These are phyloP conservation scores for Huntiella decipiens DNA, from an alignment of 2,329 filamentous ascomycete genomes.

Conservation along the genomic window DNA sequence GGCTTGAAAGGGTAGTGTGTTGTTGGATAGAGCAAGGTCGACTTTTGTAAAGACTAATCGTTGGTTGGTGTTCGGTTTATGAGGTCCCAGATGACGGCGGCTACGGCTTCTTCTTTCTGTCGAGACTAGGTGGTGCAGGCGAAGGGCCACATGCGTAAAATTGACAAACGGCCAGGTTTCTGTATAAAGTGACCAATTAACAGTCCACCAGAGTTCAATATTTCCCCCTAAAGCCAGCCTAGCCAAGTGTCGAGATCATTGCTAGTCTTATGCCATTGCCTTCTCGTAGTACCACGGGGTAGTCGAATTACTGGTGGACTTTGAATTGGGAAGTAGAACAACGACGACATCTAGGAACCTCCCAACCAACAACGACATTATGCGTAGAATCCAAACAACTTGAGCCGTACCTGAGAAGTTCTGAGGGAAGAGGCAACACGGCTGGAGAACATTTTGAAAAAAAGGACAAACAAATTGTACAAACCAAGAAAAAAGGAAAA, in stretches of 20 bases:
- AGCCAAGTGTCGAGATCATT: too few species aligned
- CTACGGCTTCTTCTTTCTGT: constrained; percentile 6
- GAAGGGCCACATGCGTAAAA: not conserved
- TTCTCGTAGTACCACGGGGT: too few species aligned
- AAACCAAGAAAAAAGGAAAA: constrained; percentile 10
- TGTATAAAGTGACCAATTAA: too few species aligned
- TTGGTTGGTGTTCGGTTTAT: constrained; percentile 8
- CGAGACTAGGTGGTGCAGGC: not conserved
- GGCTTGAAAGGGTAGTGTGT: constrained; percentile 11
- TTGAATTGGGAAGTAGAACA: not conserved
- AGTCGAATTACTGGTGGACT: not conserved
- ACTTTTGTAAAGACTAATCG: not conserved
- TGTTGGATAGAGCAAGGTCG: not conserved
- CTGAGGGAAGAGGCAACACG: constrained; percentile 11
- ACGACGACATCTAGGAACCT: not conserved
- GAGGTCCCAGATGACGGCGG: constrained; percentile 8
- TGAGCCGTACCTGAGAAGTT: constrained; percentile 7
- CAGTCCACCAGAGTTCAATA: too few species aligned
- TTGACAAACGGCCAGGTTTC: too few species aligned
- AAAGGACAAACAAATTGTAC: constrained; percentile 4
- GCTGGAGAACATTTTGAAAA: constrained; percentile 11
- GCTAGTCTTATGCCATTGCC: too few species aligned
- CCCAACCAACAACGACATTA: too few species aligned
- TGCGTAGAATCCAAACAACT: too few species aligned
- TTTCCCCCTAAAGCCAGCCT: too few species aligned